Percentiles rank a stretch among this genome's conserved stretches.
These are phyloP conservation scores for Pythium guiyangense DNA, from an alignment of 352 stramenopile genomes.

Conservation along the genomic window DNA sequence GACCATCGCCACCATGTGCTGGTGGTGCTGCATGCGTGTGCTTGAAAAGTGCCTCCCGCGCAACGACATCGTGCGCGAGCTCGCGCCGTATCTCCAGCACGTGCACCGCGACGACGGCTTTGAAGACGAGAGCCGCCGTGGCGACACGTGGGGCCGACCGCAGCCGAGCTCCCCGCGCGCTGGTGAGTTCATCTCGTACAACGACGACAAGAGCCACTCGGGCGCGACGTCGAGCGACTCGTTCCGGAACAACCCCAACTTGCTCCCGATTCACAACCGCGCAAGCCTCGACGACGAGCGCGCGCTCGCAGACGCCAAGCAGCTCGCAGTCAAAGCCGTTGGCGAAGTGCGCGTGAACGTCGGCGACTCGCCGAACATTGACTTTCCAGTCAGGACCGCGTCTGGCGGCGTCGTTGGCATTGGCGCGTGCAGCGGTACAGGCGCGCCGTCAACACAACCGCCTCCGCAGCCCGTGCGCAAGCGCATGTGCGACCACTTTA, in stretches of 20 bases:
- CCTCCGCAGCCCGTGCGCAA: slow-evolving; percentile 7
- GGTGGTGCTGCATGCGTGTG: slow-evolving; percentile 88
- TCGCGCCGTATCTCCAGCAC: slow-evolving; percentile 83
- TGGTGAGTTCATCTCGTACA: slow-evolving; percentile 40
- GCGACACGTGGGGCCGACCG: slow-evolving; percentile 37
- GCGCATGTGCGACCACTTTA: slow-evolving; percentile 17
- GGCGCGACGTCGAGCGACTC: slow-evolving; percentile 60
- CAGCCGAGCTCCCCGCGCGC: slow-evolving; percentile 27
- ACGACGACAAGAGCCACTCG: slow-evolving; percentile 42
- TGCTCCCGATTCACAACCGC: slow-evolving; percentile 24
- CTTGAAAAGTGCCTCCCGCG: slow-evolving; percentile 81
- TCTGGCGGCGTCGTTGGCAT: not conserved
- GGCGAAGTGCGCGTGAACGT: slow-evolving; percentile 12
- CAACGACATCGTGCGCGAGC: slow-evolving; percentile 85
- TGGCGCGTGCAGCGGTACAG: too few relatives aligned
- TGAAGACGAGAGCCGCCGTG: slow-evolving; percentile 52
- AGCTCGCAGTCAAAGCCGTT: slow-evolving; percentile 10
- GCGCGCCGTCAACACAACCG: too few relatives aligned
- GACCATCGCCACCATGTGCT: slow-evolving; percentile 43
- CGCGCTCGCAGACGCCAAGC: slow-evolving; percentile 23
- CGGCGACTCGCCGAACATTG: slow-evolving; percentile 9
- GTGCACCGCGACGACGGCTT: slow-evolving; percentile 66
- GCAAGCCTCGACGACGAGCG: slow-evolving; percentile 16
- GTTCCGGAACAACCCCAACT: slow-evolving; percentile 41
- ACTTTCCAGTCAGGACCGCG: slow-evolving; percentile 6